These are phyloP conservation scores for Lasiodiplodia hormozganensis DNA, from an alignment of 2,329 filamentous ascomycete species.

Conservation along the genomic window DNA sequence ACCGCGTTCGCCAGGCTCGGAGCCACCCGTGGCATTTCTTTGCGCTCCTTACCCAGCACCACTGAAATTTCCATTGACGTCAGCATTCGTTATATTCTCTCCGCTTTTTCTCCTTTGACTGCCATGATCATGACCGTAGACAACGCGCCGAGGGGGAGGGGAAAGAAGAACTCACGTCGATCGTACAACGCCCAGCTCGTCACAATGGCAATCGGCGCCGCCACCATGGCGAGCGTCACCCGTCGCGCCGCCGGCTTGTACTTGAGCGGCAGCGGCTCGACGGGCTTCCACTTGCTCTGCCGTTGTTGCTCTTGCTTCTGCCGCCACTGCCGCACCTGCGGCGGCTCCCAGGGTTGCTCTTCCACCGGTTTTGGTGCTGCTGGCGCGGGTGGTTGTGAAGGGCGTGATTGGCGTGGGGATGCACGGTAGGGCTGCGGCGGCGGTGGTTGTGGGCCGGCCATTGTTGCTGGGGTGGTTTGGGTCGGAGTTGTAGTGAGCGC, in stretches of 20 bases:
- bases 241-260: conserved; percentile 43
- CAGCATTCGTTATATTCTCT: not conserved
- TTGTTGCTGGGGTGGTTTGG: not conserved
- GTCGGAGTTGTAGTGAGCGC: not conserved
- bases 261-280: conserved; percentile 12
- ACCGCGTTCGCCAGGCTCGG: conserved; percentile 1
- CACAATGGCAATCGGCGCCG: conserved; percentile 43
- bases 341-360: no score
- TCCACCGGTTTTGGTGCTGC: no score
- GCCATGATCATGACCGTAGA: no score
- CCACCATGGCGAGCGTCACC: conserved; percentile 44
- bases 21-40: conserved; percentile 2
- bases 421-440: not conserved
- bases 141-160: no score
- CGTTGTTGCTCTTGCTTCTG: not conserved
- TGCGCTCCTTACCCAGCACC: conserved; percentile 8
- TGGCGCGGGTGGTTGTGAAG: not conserved
- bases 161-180: conserved; percentile 30
- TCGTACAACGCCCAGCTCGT: conserved; percentile 42
- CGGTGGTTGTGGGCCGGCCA: not conserved
- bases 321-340: no score
- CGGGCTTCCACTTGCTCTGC: conserved; percentile 5
- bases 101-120: no score
- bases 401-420: not conserved
- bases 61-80: not conserved